Evolutionary conservation across 331 rosid species (phyloP), one percentile per base, ranked within the genome.

Genomic region (Telfairia occidentalis): DNA sequence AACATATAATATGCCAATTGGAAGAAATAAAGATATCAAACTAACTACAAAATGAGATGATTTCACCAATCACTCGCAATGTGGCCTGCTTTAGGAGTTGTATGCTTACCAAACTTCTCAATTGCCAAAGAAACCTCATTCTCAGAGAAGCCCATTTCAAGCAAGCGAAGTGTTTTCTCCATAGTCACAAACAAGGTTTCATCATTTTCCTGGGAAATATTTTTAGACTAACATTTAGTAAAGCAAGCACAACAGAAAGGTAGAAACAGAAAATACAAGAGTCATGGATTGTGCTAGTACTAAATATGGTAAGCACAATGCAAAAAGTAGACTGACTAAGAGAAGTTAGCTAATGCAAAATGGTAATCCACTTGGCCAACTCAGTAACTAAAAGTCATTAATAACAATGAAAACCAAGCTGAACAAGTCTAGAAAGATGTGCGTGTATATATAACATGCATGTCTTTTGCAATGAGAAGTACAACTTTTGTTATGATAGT

Each of bases 101-200:
- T 71, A 60, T 76, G 87, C 87, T 83, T 75, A 88, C 98, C 98
- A 82, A 83, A 78, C 80, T 60, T 90, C 81, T 94, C 98, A 49
- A 94, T 75, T 71, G 96, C 97, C 70, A 83, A 81, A 30, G 98
- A 94, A 78, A 94, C 92, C 86, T 94, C 93, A 57, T 66, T 84
- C 88, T 94, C 97, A 26, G 96, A 86, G 84, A 94, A 94, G 60
- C 98, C 98, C 96, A 94, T 94, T 84, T 91, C 92, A 78, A 94
- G 92, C 86, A 94, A 85, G 12, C 81, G 86, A 72, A 94, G 89
- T 10, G 97, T 86, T 85, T 87, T 91, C 77, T 86, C 96, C 98
- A 91, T 94, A 50, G 90, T 88, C 75, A 96, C 97, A 78, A 77
- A 94, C 75, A 94, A 84, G 60, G 85, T 84, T 78, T 94, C 98